Conservation (phyloP, 768 basidiomycete genomes). For the Daedalea quercina region DNA sequence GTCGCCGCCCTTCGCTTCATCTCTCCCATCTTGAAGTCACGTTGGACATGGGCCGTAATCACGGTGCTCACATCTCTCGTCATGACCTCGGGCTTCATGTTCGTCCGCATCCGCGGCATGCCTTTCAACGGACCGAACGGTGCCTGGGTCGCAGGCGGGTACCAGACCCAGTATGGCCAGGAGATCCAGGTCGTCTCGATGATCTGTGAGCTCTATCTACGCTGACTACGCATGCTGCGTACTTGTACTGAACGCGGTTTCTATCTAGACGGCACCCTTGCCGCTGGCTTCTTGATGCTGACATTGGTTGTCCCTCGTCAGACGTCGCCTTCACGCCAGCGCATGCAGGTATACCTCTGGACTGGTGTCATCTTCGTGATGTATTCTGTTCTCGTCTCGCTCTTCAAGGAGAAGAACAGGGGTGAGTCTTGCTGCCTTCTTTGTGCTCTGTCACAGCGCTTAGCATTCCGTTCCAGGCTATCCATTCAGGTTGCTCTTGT, state of each 20-base stretch:
- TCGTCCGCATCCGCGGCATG: slow-evolving; percentile 79
- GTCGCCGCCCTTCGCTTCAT: slow-evolving; percentile 53
- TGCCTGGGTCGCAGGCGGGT: slow-evolving; percentile 83
- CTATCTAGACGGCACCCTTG: slow-evolving; percentile 73
- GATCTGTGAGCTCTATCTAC: slow-evolving; percentile 58
- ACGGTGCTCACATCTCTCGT: slow-evolving; percentile 59
- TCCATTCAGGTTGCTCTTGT: slow-evolving; percentile 74
- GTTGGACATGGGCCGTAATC: slow-evolving; percentile 72
- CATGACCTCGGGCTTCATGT: slow-evolving; percentile 96
- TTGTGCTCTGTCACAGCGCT: background rate
- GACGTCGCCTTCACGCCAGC: slow-evolving; percentile 65
- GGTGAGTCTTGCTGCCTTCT: slow-evolving; percentile 37
- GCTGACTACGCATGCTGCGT: background rate
- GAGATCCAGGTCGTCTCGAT: slow-evolving; percentile 84
- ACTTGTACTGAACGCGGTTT: background rate
- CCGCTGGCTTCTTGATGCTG: slow-evolving; percentile 73
- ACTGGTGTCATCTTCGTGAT: slow-evolving; percentile 72
- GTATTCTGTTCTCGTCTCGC: slow-evolving; percentile 78
- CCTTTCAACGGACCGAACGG: slow-evolving; percentile 63
- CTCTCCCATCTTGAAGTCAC: slow-evolving; percentile 56
- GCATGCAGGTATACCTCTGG: slow-evolving; percentile 88
- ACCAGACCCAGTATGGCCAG: slow-evolving; percentile 85
- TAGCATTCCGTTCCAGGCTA: slow-evolving; percentile 42
- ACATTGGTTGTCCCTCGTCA: slow-evolving; percentile 77
- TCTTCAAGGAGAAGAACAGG: slow-evolving; percentile 90